Evolutionary conservation across 2,329 filamentous ascomycete species (phyloP), one percentile per base, ranked within the genome.

Genomic region (Chaetomiaceae sp.): DNA sequence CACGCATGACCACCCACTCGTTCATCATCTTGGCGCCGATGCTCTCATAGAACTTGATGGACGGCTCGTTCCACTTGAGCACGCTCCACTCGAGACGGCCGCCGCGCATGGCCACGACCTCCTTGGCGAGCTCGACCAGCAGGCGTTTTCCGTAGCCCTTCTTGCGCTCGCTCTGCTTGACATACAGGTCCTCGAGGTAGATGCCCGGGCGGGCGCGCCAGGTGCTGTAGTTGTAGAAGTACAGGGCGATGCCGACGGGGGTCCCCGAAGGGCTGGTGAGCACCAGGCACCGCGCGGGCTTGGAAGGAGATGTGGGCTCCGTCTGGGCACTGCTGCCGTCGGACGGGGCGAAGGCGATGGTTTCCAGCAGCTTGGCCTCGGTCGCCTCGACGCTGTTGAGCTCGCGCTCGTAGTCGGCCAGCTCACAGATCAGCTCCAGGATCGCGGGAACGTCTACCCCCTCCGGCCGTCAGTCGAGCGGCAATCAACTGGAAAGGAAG

Each of bases 151-250:
- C 92, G 65, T 92, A 95, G 0, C 91, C 91, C 55, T 80, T 81
- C 30, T 84, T 84, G 4, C 93, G 76, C 61, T 86, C 83, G 39
- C 73, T 72, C 1, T 82, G 77, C 60, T 82, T 77, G 35, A 99
- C 89, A 63, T 85, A 96, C n/a, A 97, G 73, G 65, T 97, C 92
- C 68, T 97, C 92, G 33, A 97, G 83, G 68, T 95, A 96, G 63
- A 99, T 87, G 3, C 92, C 92, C 0, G 91, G 82, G 40, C 80
- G 81, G n/a, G 87, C 81, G 8, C 87, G 81, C 93, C 93, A 97
- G 0, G 92, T 96, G 64, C 85, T 89, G 71, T 96, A 97, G 71
- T 92, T 97, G 76, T 92, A 90, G 68, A 95, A 97, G 72, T 90
- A 96, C 35, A 96, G 71, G 1, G 90, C 90, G 79, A 96, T 89